phyloP scores from a whole-genome alignment of 768 basidiomycete species.

The Xanthoconium purpureum region DNA sequence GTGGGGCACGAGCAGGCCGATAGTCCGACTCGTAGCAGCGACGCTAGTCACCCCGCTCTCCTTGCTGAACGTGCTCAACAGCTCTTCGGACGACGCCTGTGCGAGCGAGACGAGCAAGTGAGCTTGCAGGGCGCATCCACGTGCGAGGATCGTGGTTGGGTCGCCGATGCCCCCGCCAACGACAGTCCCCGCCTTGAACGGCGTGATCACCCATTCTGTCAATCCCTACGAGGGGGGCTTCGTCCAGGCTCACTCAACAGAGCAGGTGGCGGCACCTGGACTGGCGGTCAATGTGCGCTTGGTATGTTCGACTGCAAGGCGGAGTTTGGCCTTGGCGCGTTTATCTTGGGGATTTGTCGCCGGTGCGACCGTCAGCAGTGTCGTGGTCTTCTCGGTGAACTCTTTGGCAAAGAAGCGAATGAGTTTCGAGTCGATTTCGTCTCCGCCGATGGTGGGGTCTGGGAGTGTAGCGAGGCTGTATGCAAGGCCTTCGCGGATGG shows the following conservation, averaged over 20 bases:
- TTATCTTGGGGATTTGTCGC: constrained; percentile 57
- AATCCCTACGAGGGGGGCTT: constrained; percentile 53
- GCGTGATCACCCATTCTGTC: constrained; percentile 57
- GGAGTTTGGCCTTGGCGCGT: constrained; percentile 90
- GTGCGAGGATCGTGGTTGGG: constrained; percentile 72
- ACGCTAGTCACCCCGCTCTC: constrained; percentile 42
- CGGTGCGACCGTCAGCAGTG: constrained; percentile 61
- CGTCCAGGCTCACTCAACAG: constrained; percentile 87
- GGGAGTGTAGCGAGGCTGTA: constrained; percentile 56
- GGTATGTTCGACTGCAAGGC: constrained; percentile 89
- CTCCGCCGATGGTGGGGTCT: constrained; percentile 52
- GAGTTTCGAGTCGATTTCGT: constrained; percentile 75
- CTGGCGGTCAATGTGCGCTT: constrained; percentile 90
- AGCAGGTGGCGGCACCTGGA: constrained; percentile 83
- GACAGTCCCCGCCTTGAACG: constrained; percentile 64
- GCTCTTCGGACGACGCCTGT: constrained; percentile 47
- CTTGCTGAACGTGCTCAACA: constrained; percentile 48
- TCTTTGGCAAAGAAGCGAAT: constrained; percentile 93
- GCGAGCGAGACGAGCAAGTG: constrained; percentile 52
- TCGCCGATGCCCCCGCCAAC: constrained; percentile 73
- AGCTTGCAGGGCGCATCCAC: constrained; percentile 77
- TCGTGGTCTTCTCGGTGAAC: constrained; percentile 94
- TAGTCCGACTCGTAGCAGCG: constrained; percentile 56
- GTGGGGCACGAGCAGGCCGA: constrained; percentile 64
- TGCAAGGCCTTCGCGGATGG: constrained; percentile 71